Conservation (phyloP, 2,329 filamentous ascomycete species). For the Diaporthe humulicola region DNA sequence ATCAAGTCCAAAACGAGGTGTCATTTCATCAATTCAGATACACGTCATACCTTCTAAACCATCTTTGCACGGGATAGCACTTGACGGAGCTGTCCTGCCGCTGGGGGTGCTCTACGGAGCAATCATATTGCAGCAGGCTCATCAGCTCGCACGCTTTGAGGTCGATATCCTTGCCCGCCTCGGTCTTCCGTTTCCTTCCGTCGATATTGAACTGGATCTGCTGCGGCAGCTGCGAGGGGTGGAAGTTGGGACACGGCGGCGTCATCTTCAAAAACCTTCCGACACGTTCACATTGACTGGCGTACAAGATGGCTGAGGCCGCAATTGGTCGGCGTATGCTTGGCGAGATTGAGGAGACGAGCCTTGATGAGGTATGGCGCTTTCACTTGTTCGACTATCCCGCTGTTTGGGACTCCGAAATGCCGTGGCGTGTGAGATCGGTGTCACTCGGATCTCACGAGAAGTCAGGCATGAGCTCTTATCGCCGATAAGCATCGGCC, state of each 20-base stretch:
- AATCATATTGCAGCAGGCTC: slow-evolving; percentile 72
- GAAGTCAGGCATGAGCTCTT: slow-evolving; percentile 22
- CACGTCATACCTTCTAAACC: slow-evolving; percentile 69
- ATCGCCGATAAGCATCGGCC: slow-evolving; percentile 40
- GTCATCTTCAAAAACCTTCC: slow-evolving; percentile 59
- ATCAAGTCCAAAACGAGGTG: neutral
- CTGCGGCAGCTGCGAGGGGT: slow-evolving; percentile 63
- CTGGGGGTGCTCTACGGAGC: slow-evolving; percentile 64
- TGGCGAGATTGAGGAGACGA: slow-evolving; percentile 68
- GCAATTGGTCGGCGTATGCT: slow-evolving; percentile 64
- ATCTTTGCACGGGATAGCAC: slow-evolving; percentile 70
- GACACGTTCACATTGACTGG: neutral
- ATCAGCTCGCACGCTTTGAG: slow-evolving; percentile 69
- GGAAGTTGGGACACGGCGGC: slow-evolving; percentile 68
- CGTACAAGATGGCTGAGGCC: slow-evolving; percentile 51
- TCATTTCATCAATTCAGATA: neutral
- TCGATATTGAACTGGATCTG: slow-evolving; percentile 62
- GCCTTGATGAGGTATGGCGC: slow-evolving; percentile 67
- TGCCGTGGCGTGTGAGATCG: slow-evolving; percentile 39
- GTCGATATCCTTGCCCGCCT: slow-evolving; percentile 57
- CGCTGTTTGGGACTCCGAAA: neutral
- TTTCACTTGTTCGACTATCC: slow-evolving; percentile 27
- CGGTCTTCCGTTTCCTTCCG: slow-evolving; percentile 67
- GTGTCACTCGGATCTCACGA: slow-evolving; percentile 4
- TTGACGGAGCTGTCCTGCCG: slow-evolving; percentile 60